Base-by-base conservation (phyloP, 768 basidiomycete genomes). In the Gloeophyllum trabeum region DNA sequence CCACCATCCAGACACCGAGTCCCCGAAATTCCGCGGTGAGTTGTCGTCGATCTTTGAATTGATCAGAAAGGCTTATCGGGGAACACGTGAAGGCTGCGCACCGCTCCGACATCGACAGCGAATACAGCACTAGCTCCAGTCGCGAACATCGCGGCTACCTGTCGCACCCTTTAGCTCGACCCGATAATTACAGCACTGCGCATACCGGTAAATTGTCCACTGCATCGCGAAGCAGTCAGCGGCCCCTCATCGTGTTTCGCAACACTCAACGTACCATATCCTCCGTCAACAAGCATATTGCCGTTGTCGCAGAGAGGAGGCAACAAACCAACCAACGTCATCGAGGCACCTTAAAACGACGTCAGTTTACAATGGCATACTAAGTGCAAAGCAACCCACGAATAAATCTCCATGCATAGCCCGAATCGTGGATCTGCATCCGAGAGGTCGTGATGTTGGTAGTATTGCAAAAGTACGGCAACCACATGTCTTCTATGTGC, bases 401-500 rank as follows among this genome's bases (percentile, higher is more conserved):
- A 42, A 89, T 87, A 55, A 79, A 89, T 51, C 91, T 72, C 94
- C 94, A 99, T 10, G 96, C 94, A 64, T 97, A 98, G n/a, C 96
- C 96, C 10, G 89, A 88, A 51, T 93, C 86, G 53, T 99, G 96
- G 34, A 98, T 81, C 54, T 98, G 92, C 91, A 98, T 98, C 6
- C 81, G 74, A 6, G 91, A 96, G 35, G 87, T 89, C 41, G 82
- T 91, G 58, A 99, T 96, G 53, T 97, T 97, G 16, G 96, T 94
- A 2, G 94, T 89, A 53, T 98, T 98, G 62, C 92, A 96, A 63
- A 94, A 98, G 65, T 79, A 97, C 3, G 94, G 96, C 4, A 99
- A 69, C 96, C 94, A 98, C 87, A 96, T 94, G 61, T 96, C 93
- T 61, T 91, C 86, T 30, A 90, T 90, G 51, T 97, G 92, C 32